Base-by-base conservation (phyloP, 805 yeast genomes). In the Spathaspora gorwiae region DNA sequence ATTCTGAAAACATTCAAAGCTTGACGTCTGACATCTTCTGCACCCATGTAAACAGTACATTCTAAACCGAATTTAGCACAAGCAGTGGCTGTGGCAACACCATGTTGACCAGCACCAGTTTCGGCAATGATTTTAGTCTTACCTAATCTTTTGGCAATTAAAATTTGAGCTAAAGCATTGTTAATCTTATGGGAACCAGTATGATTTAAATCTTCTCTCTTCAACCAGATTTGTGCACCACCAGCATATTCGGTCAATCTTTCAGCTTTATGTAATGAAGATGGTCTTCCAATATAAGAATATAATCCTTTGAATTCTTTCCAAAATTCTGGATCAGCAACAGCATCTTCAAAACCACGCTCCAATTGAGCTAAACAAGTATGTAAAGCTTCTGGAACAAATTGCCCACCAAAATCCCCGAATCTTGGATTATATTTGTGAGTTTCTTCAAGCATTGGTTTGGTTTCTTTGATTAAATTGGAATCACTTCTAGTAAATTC, bases 341-440 rank as follows among this genome's bases (percentile, higher is more conserved):
- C 83, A 14, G 97, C 97, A 37, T 73, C 77, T 62, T 87, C 90
- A 63, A 90, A 95, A 4, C 89, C 97, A 44, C 64, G 72, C 71
- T 94, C 99, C 47, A 94, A 78, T 69, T 94, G 96, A 50, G 82
- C 79, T 55, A 94, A 76, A 72, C 98, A 92, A 37, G 95, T 80
- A 68, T 90, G 92, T 59, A 94, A 72, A 19, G 95, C 88, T 73
- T 94, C 99, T 35, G 99, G 99, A 35, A 94, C 99, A 61, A 89
- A 94, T 72, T 94, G 99, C 48, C 99, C 99, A 64, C 99, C 99
- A 61, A 89, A 95, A 41, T 82, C 90, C 59, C 98, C 99, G 57
- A 92, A 92, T 51, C 85, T 76, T 46, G 92, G 84, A 54, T 81
- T 78, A 61, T 78, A 86, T 50, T 80, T 78, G 60, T 86, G 94